Base-by-base conservation (phyloP, 257 asterid species). In the Solanum corneliomulleri region DNA sequence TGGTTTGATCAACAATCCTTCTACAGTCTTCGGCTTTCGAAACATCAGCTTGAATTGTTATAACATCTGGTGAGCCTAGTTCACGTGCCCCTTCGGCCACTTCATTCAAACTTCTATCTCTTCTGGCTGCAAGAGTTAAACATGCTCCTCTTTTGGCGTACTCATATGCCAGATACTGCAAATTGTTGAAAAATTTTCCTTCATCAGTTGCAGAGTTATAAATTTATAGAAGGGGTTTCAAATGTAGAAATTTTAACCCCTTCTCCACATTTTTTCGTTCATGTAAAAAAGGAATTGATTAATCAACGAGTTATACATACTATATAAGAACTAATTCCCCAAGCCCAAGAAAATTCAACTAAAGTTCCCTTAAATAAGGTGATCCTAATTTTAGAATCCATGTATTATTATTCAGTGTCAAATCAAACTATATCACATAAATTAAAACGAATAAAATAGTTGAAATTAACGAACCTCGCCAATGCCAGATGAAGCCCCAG, bases 401-500 rank as follows among this genome's bases (percentile, higher is more conserved):
- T 56, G 64, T 20, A 18, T 20, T 56, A 56, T 56, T 56, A 56
- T 11, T 56, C 64, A 6, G 47, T 11, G 4, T 12, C 3, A 52
- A 52, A 52, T 56, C 64, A 18, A 52, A 52, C 62, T 52, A 16
- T 6, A 2, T 52, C 68, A 60, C 29, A 60, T 23, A 60, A 11
- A 60, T 60, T 60, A 21, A 60, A n/a, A 60, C 69, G 69, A 58
- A 13, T 41, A 76, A 76, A 42, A 42, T 42, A 58, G 23, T 14
- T 42, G 35, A 44, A 74, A 42, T 14, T 41, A 76, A 35, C 6
- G 12, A 58, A 94, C 98, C 98, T 95, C 98, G 85, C 97, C 98
- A 3, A 94, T 94, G 35, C 98, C 96, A 8, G 98, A 95, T 25
- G 98, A 94, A 16, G 97, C 98, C 52, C 96, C 98, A 76, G 97